These are phyloP conservation scores for Maudiozyma serrabonitensis DNA, from an alignment of 805 yeast genomes.

Conservation along the genomic window DNA sequence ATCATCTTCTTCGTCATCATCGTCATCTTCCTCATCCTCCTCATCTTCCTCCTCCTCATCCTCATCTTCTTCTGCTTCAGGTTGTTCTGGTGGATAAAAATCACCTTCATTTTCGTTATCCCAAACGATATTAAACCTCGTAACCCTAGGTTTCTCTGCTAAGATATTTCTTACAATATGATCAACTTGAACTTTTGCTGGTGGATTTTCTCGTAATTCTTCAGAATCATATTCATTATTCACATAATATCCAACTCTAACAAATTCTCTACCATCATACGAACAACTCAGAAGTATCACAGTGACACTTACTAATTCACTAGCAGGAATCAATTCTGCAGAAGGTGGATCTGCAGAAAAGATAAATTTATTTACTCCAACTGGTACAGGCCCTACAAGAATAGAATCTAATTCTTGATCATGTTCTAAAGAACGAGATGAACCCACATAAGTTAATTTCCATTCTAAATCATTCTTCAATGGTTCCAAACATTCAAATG, in stretches of 20 bases:
- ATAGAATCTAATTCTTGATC: slow-evolving; percentile 95
- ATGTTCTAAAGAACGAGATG: slow-evolving; percentile 86
- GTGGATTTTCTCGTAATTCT: slow-evolving; percentile 88
- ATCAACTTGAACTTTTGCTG: slow-evolving; percentile 85
- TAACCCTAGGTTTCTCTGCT: slow-evolving; percentile 96
- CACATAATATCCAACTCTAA: slow-evolving; percentile 94
- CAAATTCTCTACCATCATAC: slow-evolving; percentile 88
- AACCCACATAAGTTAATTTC: slow-evolving; percentile 95
- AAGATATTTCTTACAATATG: slow-evolving; percentile 88
- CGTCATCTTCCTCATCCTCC: slow-evolving; percentile 45
- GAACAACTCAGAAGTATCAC: slow-evolving; percentile 89
- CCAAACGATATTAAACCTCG: slow-evolving; percentile 96
- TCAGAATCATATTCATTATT: slow-evolving; percentile 94
- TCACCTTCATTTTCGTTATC: slow-evolving; percentile 64
- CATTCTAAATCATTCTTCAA: slow-evolving; percentile 81
- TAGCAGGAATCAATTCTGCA: slow-evolving; percentile 91
- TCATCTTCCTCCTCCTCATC: slow-evolving; percentile 59
- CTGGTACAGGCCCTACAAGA: slow-evolving; percentile 98
- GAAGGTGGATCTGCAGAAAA: slow-evolving; percentile 95
- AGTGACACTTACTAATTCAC: slow-evolving; percentile 89
- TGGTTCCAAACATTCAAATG: slow-evolving; percentile 93
- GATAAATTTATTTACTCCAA: slow-evolving; percentile 87
- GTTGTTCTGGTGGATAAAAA: slow-evolving; percentile 71
- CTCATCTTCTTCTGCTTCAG: slow-evolving; percentile 51
- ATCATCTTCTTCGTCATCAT: slow-evolving; percentile 36